Evolutionary conservation across 2,329 filamentous ascomycete genomes (phyloP), one percentile per base, ranked within the genome.

Genomic region (Colletotrichum sp.): DNA sequence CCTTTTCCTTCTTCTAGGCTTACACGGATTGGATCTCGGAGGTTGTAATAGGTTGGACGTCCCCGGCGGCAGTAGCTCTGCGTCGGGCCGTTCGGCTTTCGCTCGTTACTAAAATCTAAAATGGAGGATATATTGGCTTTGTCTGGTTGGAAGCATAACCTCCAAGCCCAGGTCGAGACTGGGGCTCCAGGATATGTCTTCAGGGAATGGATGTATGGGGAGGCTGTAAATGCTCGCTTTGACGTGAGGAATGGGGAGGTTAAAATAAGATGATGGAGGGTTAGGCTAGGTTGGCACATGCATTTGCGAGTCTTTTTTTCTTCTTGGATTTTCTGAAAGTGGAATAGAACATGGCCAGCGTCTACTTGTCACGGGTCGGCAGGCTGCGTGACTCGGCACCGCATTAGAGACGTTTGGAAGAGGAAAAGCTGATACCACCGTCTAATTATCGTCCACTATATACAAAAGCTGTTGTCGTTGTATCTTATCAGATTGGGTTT

Each of bases 401-500:
- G 56, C 70, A 68, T 65, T 72, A 75, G 73, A 75, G 73, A 75
- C 70, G 64, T 30, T 48, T 73, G 70, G 66, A 48, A 68, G 28
- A 64, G 70, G 58, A 75, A 75, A 73, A 73, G 73, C 73, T 73
- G 56, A 73, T 75, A 75, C 70, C 64, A 68, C 64, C 73, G 43
- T 68, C 70, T 68, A 68, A 72, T 73, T 52, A 68, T 52, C 56
- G 32, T 73, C 21, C 72, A n/a, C 56, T 73, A 67, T 73, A 75
- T 24, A 73, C 67, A 70, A 70, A 62, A 64, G 66, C 66, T 48
- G 55, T 61, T 61, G 21, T n/a, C 16, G 12, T 36, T n/a, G 43
- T 56, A 21, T 21, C 43, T 13, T 21, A 21, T 48, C n/a, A 21
- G n/a, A 13, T 48, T n/a, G 43, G n/a, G 21, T 48, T 48, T 1